Percentiles rank a stretch among this genome's conserved stretches.
phyloP scores from a whole-genome alignment of 2,329 filamentous ascomycete genomes.

The Myriangium duriaei region DNA sequence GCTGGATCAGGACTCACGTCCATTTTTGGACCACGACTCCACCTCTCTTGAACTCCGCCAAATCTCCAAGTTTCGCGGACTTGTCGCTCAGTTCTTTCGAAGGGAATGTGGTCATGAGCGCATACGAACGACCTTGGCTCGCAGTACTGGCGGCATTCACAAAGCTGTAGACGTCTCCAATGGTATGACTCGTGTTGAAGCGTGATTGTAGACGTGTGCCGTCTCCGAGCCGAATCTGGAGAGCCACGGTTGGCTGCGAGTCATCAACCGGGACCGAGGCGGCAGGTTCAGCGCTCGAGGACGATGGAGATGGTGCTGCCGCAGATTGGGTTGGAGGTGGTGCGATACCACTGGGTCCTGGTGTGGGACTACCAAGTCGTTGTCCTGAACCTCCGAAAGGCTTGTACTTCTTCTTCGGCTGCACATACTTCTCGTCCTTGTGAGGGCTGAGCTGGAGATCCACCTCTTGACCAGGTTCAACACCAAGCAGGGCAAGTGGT shows the following conservation, averaged over 20 bases:
- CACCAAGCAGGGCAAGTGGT: constrained; percentile 65
- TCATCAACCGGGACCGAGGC: constrained; percentile 45
- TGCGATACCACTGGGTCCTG: constrained; percentile 39
- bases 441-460: constrained; percentile 66
- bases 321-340: constrained; percentile 22
- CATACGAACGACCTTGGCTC: constrained; percentile 49
- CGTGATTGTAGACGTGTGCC: constrained; percentile 65
- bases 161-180: constrained; percentile 67
- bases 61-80: constrained; percentile 32
- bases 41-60: constrained; percentile 39
- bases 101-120: constrained; percentile 71
- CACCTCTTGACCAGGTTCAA: constrained; percentile 60
- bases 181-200: constrained; percentile 68
- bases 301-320: constrained; percentile 19
- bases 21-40: constrained; percentile 46
- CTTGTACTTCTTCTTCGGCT: constrained; percentile 61
- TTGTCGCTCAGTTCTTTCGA: constrained; percentile 68
- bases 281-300: constrained; percentile 23
- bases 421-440: constrained; percentile 60
- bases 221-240: constrained; percentile 68
- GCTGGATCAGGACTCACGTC: constrained; percentile 25
- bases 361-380: constrained; percentile 64
- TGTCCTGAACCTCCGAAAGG: constrained; percentile 62
- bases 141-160: constrained; percentile 51
- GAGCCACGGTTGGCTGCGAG: constrained; percentile 53